These are phyloP conservation scores for Crithidia thermophila DNA, from an alignment of 208 protist species.

Conservation along the genomic window DNA sequence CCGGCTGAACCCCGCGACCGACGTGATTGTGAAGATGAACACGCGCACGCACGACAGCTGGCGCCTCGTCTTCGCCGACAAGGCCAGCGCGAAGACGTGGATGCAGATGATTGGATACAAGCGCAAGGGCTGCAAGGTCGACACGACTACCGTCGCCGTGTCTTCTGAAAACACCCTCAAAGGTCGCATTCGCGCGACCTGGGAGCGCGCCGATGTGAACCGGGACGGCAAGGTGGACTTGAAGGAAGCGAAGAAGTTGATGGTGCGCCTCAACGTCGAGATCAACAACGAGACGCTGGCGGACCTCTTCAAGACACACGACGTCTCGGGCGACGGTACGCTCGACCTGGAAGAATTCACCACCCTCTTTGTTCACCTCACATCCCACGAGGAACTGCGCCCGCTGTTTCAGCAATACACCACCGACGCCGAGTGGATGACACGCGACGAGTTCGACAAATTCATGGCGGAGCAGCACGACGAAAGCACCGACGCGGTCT, in stretches of 20 bases:
- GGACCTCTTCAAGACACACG: slow-evolving; percentile 39
- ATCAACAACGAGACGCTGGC: slow-evolving; percentile 28
- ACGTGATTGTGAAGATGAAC: slow-evolving; percentile 54
- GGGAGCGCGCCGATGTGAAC: slow-evolving; percentile 50
- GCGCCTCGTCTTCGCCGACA: slow-evolving; percentile 38
- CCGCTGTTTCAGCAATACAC: slow-evolving; percentile 39
- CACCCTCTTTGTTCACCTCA: slow-evolving; percentile 46
- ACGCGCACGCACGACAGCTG: slow-evolving; percentile 34
- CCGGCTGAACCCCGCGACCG: slow-evolving; percentile 31
- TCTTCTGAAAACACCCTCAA: slow-evolving; percentile 27
- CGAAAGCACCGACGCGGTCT: slow-evolving; percentile 16
- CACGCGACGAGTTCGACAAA: slow-evolving; percentile 40
- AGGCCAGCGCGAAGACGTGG: slow-evolving; percentile 32
- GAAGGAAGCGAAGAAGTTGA: slow-evolving; percentile 50
- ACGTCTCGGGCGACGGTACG: slow-evolving; percentile 39
- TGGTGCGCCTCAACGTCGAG: slow-evolving; percentile 53
- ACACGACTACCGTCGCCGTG: slow-evolving; percentile 2
- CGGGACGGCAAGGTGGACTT: slow-evolving; percentile 48
- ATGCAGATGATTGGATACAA: slow-evolving; percentile 45
- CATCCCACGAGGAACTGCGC: slow-evolving; percentile 40
- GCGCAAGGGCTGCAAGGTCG: slow-evolving; percentile 19
- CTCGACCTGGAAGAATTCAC: slow-evolving; percentile 64
- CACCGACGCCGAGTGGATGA: slow-evolving; percentile 37
- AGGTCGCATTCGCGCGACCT: slow-evolving; percentile 42
- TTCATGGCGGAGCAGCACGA: slow-evolving; percentile 48